Conservation (phyloP, 2,329 filamentous ascomycete genomes). For the Neonectria hederae region DNA sequence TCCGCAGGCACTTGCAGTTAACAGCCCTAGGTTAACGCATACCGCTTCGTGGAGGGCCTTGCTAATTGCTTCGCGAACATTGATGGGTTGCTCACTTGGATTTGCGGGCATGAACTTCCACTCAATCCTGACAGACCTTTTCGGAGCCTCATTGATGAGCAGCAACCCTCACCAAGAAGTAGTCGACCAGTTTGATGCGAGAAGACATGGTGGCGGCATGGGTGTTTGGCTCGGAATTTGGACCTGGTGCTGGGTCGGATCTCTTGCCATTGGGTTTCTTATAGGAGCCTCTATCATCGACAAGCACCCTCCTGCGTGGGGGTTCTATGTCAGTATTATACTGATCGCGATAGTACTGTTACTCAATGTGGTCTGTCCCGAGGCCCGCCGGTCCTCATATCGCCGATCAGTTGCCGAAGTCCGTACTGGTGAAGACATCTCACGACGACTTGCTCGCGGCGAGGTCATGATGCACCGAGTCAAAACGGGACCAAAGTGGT, state of each 20-base stretch:
- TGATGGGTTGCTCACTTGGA: constrained; percentile 76
- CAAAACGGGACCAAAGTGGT: constrained; percentile 77
- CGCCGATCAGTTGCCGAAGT: constrained; percentile 75
- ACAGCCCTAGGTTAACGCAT: constrained; percentile 64
- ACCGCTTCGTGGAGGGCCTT: constrained; percentile 65
- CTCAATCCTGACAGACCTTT: constrained; percentile 76
- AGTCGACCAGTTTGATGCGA: constrained; percentile 72
- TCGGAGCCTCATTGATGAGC: constrained; percentile 79
- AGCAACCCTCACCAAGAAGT: constrained; percentile 77
- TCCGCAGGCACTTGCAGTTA: constrained; percentile 76
- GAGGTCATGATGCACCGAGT: constrained; percentile 81
- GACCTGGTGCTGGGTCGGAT: constrained; percentile 81
- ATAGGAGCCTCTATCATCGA: constrained; percentile 77
- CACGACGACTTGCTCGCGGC: constrained; percentile 71
- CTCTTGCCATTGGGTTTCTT: constrained; percentile 76
- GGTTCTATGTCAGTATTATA: constrained; percentile 78
- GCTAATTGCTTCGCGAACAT: constrained; percentile 69
- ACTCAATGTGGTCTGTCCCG: constrained; percentile 76
- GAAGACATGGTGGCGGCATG: constrained; percentile 80
- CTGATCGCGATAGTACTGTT: constrained; percentile 72
- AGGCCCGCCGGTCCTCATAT: constrained; percentile 75
- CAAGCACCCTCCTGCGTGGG: constrained; percentile 72
- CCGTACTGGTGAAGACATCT: constrained; percentile 61
- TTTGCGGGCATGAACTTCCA: constrained; percentile 83
- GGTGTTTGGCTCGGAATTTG: constrained; percentile 83